Evolutionary conservation across 2,329 filamentous ascomycete species (phyloP).

Genomic region (Rhynchosporium agropyri): DNA sequence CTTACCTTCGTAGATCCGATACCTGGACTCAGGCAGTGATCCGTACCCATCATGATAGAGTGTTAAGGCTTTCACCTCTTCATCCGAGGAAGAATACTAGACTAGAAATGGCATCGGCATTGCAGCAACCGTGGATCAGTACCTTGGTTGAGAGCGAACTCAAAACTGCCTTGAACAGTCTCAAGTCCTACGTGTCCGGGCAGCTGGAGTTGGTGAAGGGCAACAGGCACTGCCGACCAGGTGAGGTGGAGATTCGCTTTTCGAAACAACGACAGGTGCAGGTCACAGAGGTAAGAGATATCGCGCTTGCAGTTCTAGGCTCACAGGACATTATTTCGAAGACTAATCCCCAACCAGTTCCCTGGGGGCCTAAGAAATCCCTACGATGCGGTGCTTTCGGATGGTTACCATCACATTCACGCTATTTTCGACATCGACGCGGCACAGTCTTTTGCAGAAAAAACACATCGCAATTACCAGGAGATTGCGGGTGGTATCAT

Average conservation of each 20-base stretch:
- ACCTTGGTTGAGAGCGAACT: conserved; percentile 21
- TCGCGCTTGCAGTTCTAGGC: background rate
- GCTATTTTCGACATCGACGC: conserved; percentile 7
- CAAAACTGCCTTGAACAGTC: conserved; percentile 10
- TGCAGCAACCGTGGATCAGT: conserved; percentile 27
- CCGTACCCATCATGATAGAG: background rate
- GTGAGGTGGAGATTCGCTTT: conserved; percentile 2
- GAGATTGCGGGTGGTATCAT: conserved; percentile 11
- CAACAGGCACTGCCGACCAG: conserved; percentile 8
- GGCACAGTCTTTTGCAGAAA: background rate
- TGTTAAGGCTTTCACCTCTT: background rate
- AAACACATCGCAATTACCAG: background rate
- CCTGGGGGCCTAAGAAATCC: background rate
- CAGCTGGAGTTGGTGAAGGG: background rate
- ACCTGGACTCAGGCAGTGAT: background rate
- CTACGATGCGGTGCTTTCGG: conserved; percentile 8
- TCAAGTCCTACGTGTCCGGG: conserved; percentile 1
- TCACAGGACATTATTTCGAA: background rate
- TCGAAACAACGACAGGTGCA: background rate
- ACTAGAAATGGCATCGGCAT: conserved; percentile 20
- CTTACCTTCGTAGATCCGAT: too few species aligned
- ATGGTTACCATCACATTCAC: background rate
- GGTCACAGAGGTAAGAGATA: conserved; percentile 1
- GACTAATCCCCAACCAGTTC: conserved; percentile 1
- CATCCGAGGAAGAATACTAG: background rate